These are phyloP conservation scores for Nitzschia inconspicua DNA, from an alignment of 108 stramenopile genomes.

Conservation along the genomic window DNA sequence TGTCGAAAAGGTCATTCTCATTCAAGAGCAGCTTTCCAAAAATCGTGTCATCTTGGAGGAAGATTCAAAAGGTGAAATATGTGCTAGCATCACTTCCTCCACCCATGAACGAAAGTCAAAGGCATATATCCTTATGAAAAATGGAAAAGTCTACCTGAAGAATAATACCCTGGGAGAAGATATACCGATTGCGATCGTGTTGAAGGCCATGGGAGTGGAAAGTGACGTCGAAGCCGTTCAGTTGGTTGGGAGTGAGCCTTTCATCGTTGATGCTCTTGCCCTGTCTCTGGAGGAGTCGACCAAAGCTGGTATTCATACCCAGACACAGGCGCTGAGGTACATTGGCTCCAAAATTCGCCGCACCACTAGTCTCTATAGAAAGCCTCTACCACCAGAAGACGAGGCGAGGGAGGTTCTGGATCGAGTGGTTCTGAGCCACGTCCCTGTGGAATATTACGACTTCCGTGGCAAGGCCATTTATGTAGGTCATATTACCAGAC, in stretches of 20 bases:
- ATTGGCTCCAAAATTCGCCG: slow-evolving; percentile 95
- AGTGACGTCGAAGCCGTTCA: slow-evolving; percentile 96
- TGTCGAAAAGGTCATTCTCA: slow-evolving; percentile 95
- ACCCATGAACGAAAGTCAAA: slow-evolving; percentile 94
- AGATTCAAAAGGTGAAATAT: slow-evolving; percentile 82
- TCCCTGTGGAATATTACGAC: slow-evolving; percentile 89
- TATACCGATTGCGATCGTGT: slow-evolving; percentile 90
- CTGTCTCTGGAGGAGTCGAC: slow-evolving; percentile 88
- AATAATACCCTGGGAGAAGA: slow-evolving; percentile 98
- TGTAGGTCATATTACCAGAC: slow-evolving; percentile 91
- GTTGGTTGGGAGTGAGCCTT: slow-evolving; percentile 89
- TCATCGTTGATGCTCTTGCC: slow-evolving; percentile 87
- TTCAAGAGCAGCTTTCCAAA: slow-evolving; percentile 99
- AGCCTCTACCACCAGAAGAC: slow-evolving; percentile 75
- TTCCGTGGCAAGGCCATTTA: slow-evolving; percentile 92
- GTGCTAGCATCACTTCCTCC: slow-evolving; percentile 89
- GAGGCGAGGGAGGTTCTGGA: slow-evolving; percentile 97
- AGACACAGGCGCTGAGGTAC: slow-evolving; percentile 84
- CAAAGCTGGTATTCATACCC: slow-evolving; percentile 83
- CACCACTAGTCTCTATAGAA: slow-evolving; percentile 47
- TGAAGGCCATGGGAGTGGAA: slow-evolving; percentile 97
- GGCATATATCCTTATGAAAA: slow-evolving; percentile 85
- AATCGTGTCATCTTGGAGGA: slow-evolving; percentile 98
- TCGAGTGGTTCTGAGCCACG: slow-evolving; percentile 93
- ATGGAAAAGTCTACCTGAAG: slow-evolving; percentile 90